Evolutionary conservation across 768 basidiomycete species (phyloP).

Genomic region (Leucocoprinus birnbaumii): DNA sequence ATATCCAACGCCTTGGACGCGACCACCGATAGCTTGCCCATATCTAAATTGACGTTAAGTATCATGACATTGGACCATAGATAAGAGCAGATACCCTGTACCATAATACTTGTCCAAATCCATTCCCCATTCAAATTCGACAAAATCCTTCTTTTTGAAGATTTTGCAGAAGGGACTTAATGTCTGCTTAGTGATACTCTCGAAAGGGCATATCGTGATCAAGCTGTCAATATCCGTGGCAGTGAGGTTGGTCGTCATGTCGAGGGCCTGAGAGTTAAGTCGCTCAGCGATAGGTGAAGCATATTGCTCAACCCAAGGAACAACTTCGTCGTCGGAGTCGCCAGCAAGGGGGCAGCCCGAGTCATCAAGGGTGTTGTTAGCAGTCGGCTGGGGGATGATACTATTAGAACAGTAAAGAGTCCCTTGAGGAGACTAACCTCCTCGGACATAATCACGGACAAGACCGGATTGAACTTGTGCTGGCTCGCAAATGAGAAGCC

Average conservation of each 20-base stretch:
- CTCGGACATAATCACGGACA: conserved; percentile 60
- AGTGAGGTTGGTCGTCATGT: conserved; percentile 46
- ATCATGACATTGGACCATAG: too few species aligned
- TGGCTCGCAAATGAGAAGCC: conserved; percentile 60
- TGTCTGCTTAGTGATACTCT: conserved; percentile 49
- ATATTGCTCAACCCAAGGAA: conserved; percentile 54
- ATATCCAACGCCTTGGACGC: conserved; percentile 82
- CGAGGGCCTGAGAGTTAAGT: conserved; percentile 62
- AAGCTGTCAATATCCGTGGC: conserved; percentile 54
- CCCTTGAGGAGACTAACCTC: conserved; percentile 31
- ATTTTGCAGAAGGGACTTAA: conserved; percentile 69
- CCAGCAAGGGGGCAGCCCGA: conserved; percentile 60
- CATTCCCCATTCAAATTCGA: conserved; percentile 61
- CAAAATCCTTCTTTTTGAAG: conserved; percentile 66
- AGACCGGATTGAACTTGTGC: conserved; percentile 37
- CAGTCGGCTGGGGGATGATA: background rate
- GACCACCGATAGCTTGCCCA: conserved; percentile 60
- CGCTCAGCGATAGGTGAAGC: conserved; percentile 53
- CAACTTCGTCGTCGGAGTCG: conserved; percentile 37
- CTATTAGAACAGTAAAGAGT: background rate
- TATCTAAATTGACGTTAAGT: conserved; percentile 46
- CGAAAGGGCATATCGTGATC: conserved; percentile 78
- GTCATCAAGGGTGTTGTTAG: conserved; percentile 69
- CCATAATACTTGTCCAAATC: conserved; percentile 81
- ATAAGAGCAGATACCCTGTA: too few species aligned